Conservation (phyloP, 331 rosid species). For the Stylosanthes scabra region DNA sequence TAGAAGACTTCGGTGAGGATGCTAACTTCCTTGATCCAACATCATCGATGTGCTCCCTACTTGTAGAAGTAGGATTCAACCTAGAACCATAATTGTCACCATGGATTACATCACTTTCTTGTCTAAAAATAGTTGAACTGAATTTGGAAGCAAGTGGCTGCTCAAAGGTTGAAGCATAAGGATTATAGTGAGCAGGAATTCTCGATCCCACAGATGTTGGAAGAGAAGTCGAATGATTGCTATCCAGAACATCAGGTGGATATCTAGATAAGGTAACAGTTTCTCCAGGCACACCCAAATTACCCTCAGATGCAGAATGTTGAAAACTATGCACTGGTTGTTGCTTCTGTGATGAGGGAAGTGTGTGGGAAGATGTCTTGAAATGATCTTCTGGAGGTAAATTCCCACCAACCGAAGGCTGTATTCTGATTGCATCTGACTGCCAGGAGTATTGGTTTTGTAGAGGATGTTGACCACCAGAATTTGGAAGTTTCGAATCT, state of each 20-base stretch:
- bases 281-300: slow-evolving; percentile 56
- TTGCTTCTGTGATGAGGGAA: slow-evolving; percentile 59
- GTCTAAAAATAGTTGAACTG: slow-evolving; percentile 58
- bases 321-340: slow-evolving; percentile 54
- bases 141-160: slow-evolving; percentile 75
- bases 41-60: slow-evolving; percentile 56
- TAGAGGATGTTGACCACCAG: slow-evolving; percentile 54
- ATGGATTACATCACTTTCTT: slow-evolving; percentile 51
- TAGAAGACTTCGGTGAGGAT: slow-evolving; percentile 61
- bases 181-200: slow-evolving; percentile 72
- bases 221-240: slow-evolving; percentile 51
- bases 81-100: slow-evolving; percentile 48
- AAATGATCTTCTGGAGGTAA: slow-evolving; percentile 57
- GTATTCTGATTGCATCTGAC: slow-evolving; percentile 46
- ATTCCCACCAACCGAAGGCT: slow-evolving; percentile 48
- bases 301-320: slow-evolving; percentile 55
- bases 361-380: slow-evolving; percentile 56
- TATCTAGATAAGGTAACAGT: slow-evolving; percentile 54
- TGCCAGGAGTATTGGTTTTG: slow-evolving; percentile 60
- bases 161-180: slow-evolving; percentile 91
- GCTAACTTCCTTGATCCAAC: too few species aligned
- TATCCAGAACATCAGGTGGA: slow-evolving; percentile 59
- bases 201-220: slow-evolving; percentile 66
- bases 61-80: slow-evolving; percentile 45
- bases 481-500: slow-evolving; percentile 53